A percentile compares a stretch with the other conserved stretches of the same genome.
Evolutionary conservation across 2,329 filamentous ascomycete genomes (phyloP).

Genomic region (Clarireedia paspali): DNA sequence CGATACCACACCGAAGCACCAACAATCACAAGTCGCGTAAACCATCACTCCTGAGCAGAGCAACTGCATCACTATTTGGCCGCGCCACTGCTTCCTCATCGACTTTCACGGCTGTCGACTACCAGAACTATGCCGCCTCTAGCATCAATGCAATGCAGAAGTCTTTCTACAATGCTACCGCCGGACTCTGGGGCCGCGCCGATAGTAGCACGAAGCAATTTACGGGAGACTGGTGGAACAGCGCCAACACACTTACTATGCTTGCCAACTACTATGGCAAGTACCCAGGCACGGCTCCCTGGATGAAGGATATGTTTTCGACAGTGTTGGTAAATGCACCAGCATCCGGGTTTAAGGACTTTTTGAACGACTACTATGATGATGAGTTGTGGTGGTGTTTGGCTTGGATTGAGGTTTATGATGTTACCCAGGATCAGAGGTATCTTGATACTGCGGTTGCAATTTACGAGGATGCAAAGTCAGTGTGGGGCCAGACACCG

Average conservation of each 20-base stretch:
- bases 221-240: constrained; percentile 64
- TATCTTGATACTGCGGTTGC: constrained; percentile 46
- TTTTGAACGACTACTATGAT: constrained; percentile 47
- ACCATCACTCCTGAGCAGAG: neutral
- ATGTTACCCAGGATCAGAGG: constrained; percentile 42
- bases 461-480: constrained; percentile 50
- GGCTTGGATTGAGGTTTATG: constrained; percentile 48
- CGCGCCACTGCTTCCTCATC: neutral
- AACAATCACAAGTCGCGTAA: neutral
- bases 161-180: constrained; percentile 41
- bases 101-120: neutral
- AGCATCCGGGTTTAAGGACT: constrained; percentile 13
- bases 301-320: constrained; percentile 7
- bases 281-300: constrained; percentile 13
- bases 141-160: constrained; percentile 5
- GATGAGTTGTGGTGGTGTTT: constrained; percentile 60
- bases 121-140: constrained; percentile 4
- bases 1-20: neutral
- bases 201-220: constrained; percentile 48
- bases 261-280: constrained; percentile 44
- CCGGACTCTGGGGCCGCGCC: constrained; percentile 50
- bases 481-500: constrained; percentile 41
- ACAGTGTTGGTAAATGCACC: constrained; percentile 20
- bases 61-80: neutral
- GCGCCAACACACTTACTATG: constrained; percentile 57